Base-by-base conservation (phyloP, 192 early-diverging fungal species). In the Spinellus fusiger region DNA sequence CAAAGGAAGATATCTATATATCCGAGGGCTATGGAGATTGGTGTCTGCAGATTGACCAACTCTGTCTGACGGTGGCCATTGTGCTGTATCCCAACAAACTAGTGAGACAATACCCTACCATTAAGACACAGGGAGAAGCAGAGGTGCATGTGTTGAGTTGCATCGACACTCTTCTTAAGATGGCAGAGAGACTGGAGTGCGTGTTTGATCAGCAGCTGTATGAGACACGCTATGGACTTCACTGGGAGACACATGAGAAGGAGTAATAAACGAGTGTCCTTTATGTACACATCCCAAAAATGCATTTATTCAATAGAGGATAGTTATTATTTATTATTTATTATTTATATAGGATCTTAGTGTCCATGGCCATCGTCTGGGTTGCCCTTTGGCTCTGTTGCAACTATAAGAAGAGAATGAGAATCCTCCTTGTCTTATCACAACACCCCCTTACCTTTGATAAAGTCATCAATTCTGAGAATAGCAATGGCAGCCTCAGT, bases 401-500 rank as follows among this genome's bases (percentile, higher is more conserved):
- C 75, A 25, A 76, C n/a, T n/a, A n/a, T n/a, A n/a, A n/a, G n/a
- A n/a, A n/a, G n/a, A n/a, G n/a, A n/a, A n/a, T n/a, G n/a, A n/a
- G n/a, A n/a, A n/a, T n/a, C n/a, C n/a, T n/a, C n/a, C n/a, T n/a
- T n/a, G n/a, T n/a, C n/a, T n/a, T n/a, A n/a, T n/a, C n/a, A n/a
- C n/a, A n/a, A n/a, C n/a, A n/a, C 40, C 10, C 3, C 3, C 40
- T 44, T 44, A 44, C 40, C 77, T 78, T 87, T 87, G 62, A 90
- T 90, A 85, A 90, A 85, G 61, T 90, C 89, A 70, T 98, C 96
- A 58, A 98, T 96, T 59, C 96, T 82, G 59, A 98, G 79, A 66
- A 98, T 89, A 62, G 94, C 90, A 69, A 98, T 90, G 26, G 96
- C 96, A 49, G 96, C 94, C 75, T 98, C 96, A 8, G 96, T 98